Evolutionary conservation across 2,329 filamentous ascomycete species (phyloP).

Genomic region (Myriosclerotinia duriaeana): DNA sequence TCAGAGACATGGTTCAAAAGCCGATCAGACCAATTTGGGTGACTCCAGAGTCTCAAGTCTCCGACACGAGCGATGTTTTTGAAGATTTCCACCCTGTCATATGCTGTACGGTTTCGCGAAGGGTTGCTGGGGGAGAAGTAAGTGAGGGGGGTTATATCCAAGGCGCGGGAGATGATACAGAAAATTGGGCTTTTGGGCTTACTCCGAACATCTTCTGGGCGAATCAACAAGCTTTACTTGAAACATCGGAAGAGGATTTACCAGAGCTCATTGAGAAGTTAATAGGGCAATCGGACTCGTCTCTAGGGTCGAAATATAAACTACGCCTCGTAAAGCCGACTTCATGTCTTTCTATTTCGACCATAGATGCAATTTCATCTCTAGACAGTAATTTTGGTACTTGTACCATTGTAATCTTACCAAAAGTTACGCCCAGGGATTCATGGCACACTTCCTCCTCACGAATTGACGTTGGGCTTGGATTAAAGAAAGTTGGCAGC

Average conservation of each 20-base stretch:
- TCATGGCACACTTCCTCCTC: slow-evolving; percentile 43
- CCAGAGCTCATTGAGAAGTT: slow-evolving; percentile 51
- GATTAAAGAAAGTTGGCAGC: slow-evolving; percentile 73
- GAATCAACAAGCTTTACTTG: slow-evolving; percentile 60
- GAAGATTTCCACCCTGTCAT: slow-evolving; percentile 69
- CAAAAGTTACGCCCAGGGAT: slow-evolving; percentile 48
- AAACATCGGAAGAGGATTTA: slow-evolving; percentile 64
- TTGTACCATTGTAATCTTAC: slow-evolving; percentile 45
- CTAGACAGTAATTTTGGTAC: not conserved
- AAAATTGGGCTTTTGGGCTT: slow-evolving; percentile 85
- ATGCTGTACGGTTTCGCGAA: slow-evolving; percentile 79
- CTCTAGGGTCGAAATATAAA: not conserved
- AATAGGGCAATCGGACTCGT: slow-evolving; percentile 36
- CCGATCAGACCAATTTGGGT: slow-evolving; percentile 80
- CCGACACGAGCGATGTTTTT: slow-evolving; percentile 47
- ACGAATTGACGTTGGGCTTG: slow-evolving; percentile 60
- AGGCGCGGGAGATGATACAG: slow-evolving; percentile 90
- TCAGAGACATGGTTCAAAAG: slow-evolving; percentile 60
- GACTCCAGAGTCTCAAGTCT: slow-evolving; percentile 62
- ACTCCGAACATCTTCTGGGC: slow-evolving; percentile 80
- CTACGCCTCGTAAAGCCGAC: slow-evolving; percentile 36
- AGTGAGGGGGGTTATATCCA: slow-evolving; percentile 81
- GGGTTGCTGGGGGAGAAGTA: slow-evolving; percentile 66
- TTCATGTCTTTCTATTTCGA: slow-evolving; percentile 34
- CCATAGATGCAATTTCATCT: slow-evolving; percentile 26